Evolutionary conservation across 139 green algal genomes (phyloP).

Genomic region (Tetradesmus lagerheimii): DNA sequence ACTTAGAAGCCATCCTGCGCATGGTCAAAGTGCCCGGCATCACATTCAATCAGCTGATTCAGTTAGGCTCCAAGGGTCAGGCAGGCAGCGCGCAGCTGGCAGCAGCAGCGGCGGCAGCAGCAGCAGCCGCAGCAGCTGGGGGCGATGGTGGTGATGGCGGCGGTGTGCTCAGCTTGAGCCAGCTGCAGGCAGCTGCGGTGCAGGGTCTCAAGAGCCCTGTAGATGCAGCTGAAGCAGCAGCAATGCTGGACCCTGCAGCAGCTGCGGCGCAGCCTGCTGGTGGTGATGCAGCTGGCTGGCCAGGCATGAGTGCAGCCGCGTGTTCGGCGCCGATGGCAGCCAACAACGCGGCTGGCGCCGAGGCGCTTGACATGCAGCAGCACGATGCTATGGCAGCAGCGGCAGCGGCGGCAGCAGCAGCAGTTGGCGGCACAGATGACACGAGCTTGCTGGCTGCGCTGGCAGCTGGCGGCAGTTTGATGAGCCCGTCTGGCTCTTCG

Average conservation of each 20-base stretch:
- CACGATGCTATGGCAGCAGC: slow-evolving; percentile 35
- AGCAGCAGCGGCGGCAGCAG: slow-evolving; percentile 30
- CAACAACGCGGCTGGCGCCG: background rate
- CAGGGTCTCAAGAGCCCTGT: slow-evolving; percentile 9
- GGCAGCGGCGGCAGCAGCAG: background rate
- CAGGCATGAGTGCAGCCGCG: background rate
- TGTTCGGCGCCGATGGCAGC: background rate
- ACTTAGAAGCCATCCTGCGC: slow-evolving; percentile 50
- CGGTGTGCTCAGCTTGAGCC: slow-evolving; percentile 7
- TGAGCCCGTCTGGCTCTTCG: slow-evolving; percentile 29
- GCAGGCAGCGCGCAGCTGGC: background rate
- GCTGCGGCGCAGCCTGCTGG: background rate
- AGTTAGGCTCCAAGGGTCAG: background rate
- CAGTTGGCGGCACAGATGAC: background rate
- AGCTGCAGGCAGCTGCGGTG: slow-evolving; percentile 42
- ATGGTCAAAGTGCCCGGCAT: slow-evolving; percentile 45
- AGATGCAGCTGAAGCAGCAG: slow-evolving; percentile 7
- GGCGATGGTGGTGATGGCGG: background rate
- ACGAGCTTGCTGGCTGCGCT: background rate
- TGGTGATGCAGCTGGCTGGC: background rate
- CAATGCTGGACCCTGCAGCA: background rate
- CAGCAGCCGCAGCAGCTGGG: slow-evolving; percentile 4
- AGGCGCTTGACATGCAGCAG: background rate
- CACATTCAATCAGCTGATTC: slow-evolving; percentile 38
- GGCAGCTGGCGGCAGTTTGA: slow-evolving; percentile 20